phyloP scores from a whole-genome alignment of 768 basidiomycete genomes.

The Psilocybe cyanescens region DNA sequence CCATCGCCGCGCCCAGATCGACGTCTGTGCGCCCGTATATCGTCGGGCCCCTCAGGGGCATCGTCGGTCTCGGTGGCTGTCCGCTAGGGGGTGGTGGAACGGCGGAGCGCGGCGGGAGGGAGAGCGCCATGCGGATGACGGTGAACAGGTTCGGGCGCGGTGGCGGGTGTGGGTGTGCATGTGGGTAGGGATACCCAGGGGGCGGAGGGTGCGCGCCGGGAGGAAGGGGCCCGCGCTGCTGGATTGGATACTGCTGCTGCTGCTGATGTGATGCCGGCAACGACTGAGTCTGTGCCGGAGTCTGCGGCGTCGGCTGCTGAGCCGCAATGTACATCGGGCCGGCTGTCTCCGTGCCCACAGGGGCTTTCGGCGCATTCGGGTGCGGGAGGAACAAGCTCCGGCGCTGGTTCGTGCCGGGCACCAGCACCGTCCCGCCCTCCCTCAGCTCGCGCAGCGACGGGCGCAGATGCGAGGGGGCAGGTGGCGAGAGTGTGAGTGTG shows the following conservation, averaged over 20 bases:
- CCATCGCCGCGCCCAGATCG: constrained; percentile 52
- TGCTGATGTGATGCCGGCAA: not conserved
- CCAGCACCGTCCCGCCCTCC: constrained; percentile 27
- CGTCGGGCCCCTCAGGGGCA: constrained; percentile 43
- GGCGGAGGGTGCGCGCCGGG: not conserved
- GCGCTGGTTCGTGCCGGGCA: constrained; percentile 35
- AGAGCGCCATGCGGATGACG: constrained; percentile 34
- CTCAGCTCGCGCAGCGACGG: constrained; percentile 36
- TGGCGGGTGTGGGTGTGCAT: not conserved
- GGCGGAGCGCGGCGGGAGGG: constrained; percentile 14
- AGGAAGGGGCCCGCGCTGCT: too few relatives aligned
- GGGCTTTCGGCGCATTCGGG: constrained; percentile 49
- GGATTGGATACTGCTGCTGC: not conserved
- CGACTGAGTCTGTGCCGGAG: too few relatives aligned
- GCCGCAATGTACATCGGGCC: constrained; percentile 62
- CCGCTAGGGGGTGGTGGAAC: constrained; percentile 24
- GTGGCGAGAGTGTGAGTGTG: constrained; percentile 5
- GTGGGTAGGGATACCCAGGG: not conserved
- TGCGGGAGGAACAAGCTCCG: constrained; percentile 48
- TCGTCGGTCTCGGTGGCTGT: not conserved
- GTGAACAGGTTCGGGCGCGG: constrained; percentile 17
- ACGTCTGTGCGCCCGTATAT: constrained; percentile 61
- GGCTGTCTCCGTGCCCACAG: constrained; percentile 29
- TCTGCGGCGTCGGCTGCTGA: not conserved
- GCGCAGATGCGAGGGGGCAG: constrained; percentile 25